Evolutionary conservation across 495 filamentous ascomycete genomes (phyloP).

Genomic region (Penicillium waksmanii): DNA sequence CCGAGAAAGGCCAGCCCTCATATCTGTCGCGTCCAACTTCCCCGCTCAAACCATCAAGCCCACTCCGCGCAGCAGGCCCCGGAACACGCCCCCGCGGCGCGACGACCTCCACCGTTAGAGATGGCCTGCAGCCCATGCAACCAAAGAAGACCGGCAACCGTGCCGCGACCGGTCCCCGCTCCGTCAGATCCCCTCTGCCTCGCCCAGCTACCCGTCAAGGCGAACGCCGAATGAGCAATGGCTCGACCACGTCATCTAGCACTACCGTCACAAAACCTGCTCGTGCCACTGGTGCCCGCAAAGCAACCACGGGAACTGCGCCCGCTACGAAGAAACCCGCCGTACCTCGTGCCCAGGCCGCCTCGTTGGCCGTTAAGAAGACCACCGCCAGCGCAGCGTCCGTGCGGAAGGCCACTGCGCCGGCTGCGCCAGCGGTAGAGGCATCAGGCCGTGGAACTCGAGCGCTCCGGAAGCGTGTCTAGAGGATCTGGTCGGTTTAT

Average conservation of each 20-base stretch:
- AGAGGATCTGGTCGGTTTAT: slow-evolving; percentile 11
- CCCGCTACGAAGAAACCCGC: slow-evolving; percentile 49
- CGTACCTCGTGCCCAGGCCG: slow-evolving; percentile 34
- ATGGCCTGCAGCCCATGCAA: slow-evolving; percentile 34
- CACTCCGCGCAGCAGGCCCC: slow-evolving; percentile 50
- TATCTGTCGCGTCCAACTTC: slow-evolving; percentile 57
- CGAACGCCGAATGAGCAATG: slow-evolving; percentile 45
- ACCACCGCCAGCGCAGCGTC: slow-evolving; percentile 34
- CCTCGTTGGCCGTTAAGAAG: slow-evolving; percentile 44
- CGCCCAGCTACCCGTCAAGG: slow-evolving; percentile 48
- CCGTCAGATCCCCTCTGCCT: slow-evolving; percentile 38
- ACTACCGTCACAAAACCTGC: slow-evolving; percentile 65
- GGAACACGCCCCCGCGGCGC: slow-evolving; percentile 36
- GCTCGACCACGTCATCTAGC: slow-evolving; percentile 48
- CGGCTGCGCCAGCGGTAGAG: slow-evolving; percentile 36
- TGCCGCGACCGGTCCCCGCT: slow-evolving; percentile 34
- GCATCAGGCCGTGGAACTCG: slow-evolving; percentile 42
- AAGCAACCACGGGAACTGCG: slow-evolving; percentile 52
- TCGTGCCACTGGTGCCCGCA: slow-evolving; percentile 49
- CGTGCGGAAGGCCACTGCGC: slow-evolving; percentile 40
- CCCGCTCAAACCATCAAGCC: slow-evolving; percentile 56
- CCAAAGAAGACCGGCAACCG: slow-evolving; percentile 36
- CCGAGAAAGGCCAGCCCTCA: slow-evolving; percentile 49
- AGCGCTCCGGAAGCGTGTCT: slow-evolving; percentile 52
- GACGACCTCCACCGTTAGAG: slow-evolving; percentile 36